Conservation (phyloP, 768 basidiomycete species). For the Auriscalpium vulgare region DNA sequence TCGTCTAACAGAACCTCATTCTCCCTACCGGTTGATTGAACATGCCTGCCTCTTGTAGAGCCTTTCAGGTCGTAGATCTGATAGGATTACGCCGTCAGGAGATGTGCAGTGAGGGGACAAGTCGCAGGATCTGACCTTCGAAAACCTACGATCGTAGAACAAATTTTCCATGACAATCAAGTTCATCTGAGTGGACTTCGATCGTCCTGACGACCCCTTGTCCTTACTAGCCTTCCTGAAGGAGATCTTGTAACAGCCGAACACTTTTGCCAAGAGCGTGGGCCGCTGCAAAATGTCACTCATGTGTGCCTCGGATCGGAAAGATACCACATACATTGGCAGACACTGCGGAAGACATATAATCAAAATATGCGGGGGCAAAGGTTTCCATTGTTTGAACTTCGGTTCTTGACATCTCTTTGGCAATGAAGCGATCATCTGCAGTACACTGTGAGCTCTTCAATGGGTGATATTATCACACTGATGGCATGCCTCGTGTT, state of each 20-base stretch:
- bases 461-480: background rate
- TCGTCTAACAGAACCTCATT: slow-evolving; percentile 96
- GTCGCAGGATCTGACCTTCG: slow-evolving; percentile 46
- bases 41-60: slow-evolving; percentile 88
- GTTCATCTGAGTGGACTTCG: slow-evolving; percentile 87
- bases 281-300: slow-evolving; percentile 55
- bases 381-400: slow-evolving; percentile 94
- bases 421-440: slow-evolving; percentile 99
- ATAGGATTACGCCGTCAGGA: background rate
- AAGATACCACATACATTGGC: slow-evolving; percentile 52
- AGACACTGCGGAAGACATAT: slow-evolving; percentile 90
- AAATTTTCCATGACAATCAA: slow-evolving; percentile 97
- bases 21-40: slow-evolving; percentile 80
- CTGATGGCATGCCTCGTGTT: slow-evolving; percentile 60
- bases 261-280: slow-evolving; percentile 91
- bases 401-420: slow-evolving; percentile 87
- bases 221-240: slow-evolving; percentile 79
- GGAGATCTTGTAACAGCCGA: slow-evolving; percentile 92
- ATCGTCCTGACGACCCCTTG: slow-evolving; percentile 44
- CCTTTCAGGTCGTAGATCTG: slow-evolving; percentile 98
- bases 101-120: background rate
- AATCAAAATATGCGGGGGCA: slow-evolving; percentile 95
- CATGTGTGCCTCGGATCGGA: background rate
- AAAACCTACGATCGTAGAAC: slow-evolving; percentile 87
- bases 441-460: background rate